A percentile compares a stretch with the other conserved stretches of the same genome.
These are phyloP conservation scores for Hypoxylon lienhwacheense DNA, from an alignment of 495 filamentous ascomycete genomes.

Conservation along the genomic window DNA sequence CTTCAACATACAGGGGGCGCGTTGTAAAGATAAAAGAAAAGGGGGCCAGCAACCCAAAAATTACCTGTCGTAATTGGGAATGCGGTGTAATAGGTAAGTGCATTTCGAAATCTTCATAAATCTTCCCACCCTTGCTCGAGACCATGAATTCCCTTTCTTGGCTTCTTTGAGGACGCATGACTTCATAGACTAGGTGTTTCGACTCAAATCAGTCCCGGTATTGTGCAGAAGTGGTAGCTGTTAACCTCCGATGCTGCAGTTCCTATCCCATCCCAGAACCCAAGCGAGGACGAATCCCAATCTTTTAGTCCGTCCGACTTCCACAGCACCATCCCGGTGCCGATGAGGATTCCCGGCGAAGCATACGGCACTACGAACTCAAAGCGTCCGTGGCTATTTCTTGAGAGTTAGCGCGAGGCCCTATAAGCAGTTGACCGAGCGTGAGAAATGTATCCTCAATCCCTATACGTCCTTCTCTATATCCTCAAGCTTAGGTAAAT, in stretches of 20 bases:
- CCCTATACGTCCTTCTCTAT: no score
- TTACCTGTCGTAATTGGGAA: slow-evolving; percentile 94
- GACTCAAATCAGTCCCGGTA: background rate
- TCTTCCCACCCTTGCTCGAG: slow-evolving; percentile 14
- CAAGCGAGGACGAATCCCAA: slow-evolving; percentile 3
- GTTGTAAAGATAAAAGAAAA: slow-evolving; percentile 68
- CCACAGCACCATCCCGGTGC: slow-evolving; percentile 62
- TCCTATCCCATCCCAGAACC: slow-evolving; percentile 8
- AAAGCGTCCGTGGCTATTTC: slow-evolving; percentile 38
- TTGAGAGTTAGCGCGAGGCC: slow-evolving; percentile 30
- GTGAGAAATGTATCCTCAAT: no score
- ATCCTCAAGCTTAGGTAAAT: no score
- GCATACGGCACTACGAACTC: slow-evolving; percentile 33
- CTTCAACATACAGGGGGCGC: slow-evolving; percentile 59
- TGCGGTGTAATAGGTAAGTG: slow-evolving; percentile 71
- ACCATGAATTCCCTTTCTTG: background rate
- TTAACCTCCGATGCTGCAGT: slow-evolving; percentile 13
- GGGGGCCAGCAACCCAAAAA: slow-evolving; percentile 62
- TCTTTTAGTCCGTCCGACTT: slow-evolving; percentile 56
- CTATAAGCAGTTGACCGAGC: background rate
- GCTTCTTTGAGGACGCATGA: background rate
- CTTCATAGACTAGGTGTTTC: background rate
- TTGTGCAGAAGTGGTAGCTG: background rate
- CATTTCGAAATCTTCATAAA: slow-evolving; percentile 8
- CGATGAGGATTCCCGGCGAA: slow-evolving; percentile 56